phyloP scores from a whole-genome alignment of 2,329 filamentous ascomycete species.

The Ilyonectria sp. region DNA sequence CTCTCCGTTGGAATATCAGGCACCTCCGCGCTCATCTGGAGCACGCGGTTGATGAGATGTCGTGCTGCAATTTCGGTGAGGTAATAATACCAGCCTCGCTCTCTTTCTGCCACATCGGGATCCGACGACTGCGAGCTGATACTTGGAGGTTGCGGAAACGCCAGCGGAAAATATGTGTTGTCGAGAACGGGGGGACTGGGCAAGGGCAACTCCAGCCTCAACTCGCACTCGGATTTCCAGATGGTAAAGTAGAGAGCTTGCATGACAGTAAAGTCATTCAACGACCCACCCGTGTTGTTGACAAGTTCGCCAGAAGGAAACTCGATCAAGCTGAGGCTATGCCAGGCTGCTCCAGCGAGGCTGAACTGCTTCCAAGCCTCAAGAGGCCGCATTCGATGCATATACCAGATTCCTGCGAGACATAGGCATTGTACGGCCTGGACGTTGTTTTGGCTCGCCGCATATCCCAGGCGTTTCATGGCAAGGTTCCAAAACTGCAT shows the following conservation, averaged over 20 bases:
- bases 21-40: not conserved
- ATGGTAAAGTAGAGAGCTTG: slow-evolving; percentile 25
- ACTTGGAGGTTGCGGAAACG: slow-evolving; percentile 11
- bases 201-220: slow-evolving; percentile 13
- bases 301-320: not conserved
- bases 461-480: slow-evolving; percentile 12
- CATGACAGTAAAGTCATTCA: slow-evolving; percentile 1
- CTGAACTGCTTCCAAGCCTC: slow-evolving; percentile 23
- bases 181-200: slow-evolving; percentile 9
- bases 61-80: slow-evolving; percentile 26
- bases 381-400: slow-evolving; percentile 11
- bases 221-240: slow-evolving; percentile 23
- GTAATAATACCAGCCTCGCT: slow-evolving; percentile 31
- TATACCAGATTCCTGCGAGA: slow-evolving; percentile 21
- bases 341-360: slow-evolving; percentile 19
- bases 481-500: slow-evolving; percentile 20
- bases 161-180: slow-evolving; percentile 1
- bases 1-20: not conserved
- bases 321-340: not conserved
- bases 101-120: not conserved
- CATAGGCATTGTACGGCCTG: slow-evolving; percentile 21
- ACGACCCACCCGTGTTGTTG: no score
- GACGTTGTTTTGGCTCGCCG: slow-evolving; percentile 1
- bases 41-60: slow-evolving; percentile 21
- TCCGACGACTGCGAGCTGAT: not conserved